Evolutionary conservation across 352 stramenopile genomes (phyloP).

Genomic region (Pythium biforme): DNA sequence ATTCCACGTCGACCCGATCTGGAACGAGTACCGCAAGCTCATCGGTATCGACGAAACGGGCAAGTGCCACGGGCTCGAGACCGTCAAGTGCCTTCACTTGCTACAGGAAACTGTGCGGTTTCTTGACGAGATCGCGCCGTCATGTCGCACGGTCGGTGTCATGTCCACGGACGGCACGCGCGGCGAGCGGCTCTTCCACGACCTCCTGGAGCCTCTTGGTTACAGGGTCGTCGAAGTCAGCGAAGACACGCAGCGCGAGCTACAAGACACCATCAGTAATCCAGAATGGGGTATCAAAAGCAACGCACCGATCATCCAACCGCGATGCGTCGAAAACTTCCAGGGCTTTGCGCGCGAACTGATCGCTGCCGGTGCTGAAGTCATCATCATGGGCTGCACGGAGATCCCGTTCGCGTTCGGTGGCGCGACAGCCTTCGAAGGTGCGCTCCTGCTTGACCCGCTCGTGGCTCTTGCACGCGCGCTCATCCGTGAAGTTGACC

Average conservation of each 20-base stretch:
- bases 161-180: slow-evolving; percentile 50
- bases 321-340: slow-evolving; percentile 41
- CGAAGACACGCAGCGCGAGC: slow-evolving; percentile 31
- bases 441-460: slow-evolving; percentile 40
- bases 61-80: neutral
- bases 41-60: slow-evolving; percentile 18
- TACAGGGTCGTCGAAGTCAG: slow-evolving; percentile 42
- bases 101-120: slow-evolving; percentile 42
- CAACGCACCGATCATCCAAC: slow-evolving; percentile 36
- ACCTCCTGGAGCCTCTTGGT: slow-evolving; percentile 41
- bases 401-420: slow-evolving; percentile 53
- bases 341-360: slow-evolving; percentile 38
- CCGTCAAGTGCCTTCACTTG: slow-evolving; percentile 44
- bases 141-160: slow-evolving; percentile 32
- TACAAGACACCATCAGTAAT: slow-evolving; percentile 55
- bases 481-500: slow-evolving; percentile 49
- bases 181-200: slow-evolving; percentile 34
- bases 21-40: slow-evolving; percentile 35
- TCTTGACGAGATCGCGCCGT: slow-evolving; percentile 31
- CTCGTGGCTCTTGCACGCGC: slow-evolving; percentile 44
- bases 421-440: slow-evolving; percentile 30
- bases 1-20: slow-evolving; percentile 50
- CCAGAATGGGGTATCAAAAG: slow-evolving; percentile 58
- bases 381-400: slow-evolving; percentile 49
- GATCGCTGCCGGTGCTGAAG: slow-evolving; percentile 32